Evolutionary conservation across 2,329 filamentous ascomycete genomes (phyloP).

Genomic region (Trichophyton equinum): DNA sequence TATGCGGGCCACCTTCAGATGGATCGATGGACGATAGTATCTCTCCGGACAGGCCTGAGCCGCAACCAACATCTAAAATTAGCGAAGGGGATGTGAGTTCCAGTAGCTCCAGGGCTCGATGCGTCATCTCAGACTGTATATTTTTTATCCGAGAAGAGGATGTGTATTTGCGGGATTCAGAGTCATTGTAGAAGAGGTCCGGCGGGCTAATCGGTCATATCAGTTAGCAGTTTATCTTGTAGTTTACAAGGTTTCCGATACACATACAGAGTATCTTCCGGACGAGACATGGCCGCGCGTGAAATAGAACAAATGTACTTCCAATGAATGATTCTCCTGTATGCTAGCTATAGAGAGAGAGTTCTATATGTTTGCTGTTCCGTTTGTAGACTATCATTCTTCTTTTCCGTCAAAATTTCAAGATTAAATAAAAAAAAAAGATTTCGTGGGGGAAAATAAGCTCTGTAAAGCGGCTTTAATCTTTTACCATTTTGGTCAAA

Average conservation of each 20-base stretch:
- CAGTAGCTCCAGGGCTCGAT: slow-evolving; percentile 83
- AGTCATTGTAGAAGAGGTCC: slow-evolving; percentile 95
- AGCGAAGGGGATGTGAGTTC: slow-evolving; percentile 65
- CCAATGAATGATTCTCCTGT: not conserved
- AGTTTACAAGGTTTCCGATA: not conserved
- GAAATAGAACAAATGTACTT: not conserved
- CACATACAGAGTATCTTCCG: slow-evolving; percentile 79
- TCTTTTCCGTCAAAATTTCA: not conserved
- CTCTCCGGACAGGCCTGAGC: slow-evolving; percentile 85
- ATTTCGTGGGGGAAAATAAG: not conserved
- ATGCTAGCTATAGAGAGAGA: not conserved
- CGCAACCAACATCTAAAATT: slow-evolving; percentile 94
- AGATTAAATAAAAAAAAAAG: not conserved
- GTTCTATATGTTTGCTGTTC: not conserved
- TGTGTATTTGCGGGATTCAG: slow-evolving; percentile 93
- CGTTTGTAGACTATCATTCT: not conserved
- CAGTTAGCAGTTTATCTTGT: not conserved
- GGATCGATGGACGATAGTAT: slow-evolving; percentile 64
- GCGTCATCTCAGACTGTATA: slow-evolving; percentile 90
- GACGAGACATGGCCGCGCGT: slow-evolving; percentile 67
- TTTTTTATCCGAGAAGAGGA: slow-evolving; percentile 90
- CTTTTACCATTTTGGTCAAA: not conserved
- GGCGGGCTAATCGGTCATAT: slow-evolving; percentile 52
- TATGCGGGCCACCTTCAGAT: slow-evolving; percentile 70
- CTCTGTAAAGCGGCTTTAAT: not conserved